These are phyloP conservation scores for Thuidium tamariscinum DNA, from an alignment of 225 moss, liverwort and hornwort genomes.

Conservation along the genomic window DNA sequence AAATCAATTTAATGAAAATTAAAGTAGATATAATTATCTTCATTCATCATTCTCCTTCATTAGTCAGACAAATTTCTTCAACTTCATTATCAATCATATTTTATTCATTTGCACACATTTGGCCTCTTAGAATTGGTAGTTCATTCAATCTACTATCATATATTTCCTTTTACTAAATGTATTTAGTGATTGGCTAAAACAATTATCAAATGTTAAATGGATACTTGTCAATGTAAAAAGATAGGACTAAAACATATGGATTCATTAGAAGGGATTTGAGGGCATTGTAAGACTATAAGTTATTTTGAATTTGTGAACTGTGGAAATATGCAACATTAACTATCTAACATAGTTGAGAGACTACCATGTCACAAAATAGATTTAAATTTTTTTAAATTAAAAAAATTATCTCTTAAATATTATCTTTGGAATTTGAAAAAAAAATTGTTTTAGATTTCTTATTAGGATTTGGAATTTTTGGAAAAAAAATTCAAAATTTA, in stretches of 20 bases:
- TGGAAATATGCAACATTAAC: no score
- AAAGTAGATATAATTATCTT: background rate
- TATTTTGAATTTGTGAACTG: no score
- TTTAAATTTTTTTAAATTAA: no score
- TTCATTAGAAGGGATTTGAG: no score
- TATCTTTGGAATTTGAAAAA: no score
- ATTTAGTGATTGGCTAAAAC: background rate
- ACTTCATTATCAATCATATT: background rate
- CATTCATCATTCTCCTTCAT: background rate
- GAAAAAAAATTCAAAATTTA: no score
- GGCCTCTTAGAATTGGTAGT: background rate
- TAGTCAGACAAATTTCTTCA: rapidly evolving
- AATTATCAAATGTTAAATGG: background rate
- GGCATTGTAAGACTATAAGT: no score
- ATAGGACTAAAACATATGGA: background rate
- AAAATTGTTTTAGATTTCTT: no score
- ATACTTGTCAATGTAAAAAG: background rate
- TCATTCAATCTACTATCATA: background rate
- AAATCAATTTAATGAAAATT: background rate
- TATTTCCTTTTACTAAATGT: background rate
- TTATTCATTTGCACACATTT: background rate
- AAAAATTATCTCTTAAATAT: no score
- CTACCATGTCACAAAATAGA: no score
- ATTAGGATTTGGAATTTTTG: no score
- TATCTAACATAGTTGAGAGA: no score